These are phyloP conservation scores for Leishmania tarentolae DNA, from an alignment of 208 protist genomes.

Conservation along the genomic window DNA sequence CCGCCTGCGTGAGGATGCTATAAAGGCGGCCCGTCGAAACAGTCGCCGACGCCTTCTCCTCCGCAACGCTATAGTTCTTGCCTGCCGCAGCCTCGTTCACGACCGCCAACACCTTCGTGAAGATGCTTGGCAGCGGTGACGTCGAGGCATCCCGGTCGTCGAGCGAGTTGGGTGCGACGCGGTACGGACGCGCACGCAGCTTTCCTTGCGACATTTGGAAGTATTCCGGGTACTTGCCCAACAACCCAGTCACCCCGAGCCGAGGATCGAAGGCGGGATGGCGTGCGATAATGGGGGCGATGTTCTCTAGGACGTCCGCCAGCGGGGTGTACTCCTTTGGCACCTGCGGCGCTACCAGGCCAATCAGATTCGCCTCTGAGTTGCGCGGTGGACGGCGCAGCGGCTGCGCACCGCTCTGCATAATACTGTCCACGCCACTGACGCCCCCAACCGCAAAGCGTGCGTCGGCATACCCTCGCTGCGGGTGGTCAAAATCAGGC, in stretches of 20 bases:
- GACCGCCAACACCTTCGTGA: constrained; percentile 49
- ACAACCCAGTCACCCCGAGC: constrained; percentile 74
- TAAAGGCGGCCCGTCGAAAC: constrained; percentile 73
- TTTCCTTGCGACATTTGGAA: constrained; percentile 78
- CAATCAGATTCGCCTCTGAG: constrained; percentile 79
- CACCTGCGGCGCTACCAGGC: constrained; percentile 60
- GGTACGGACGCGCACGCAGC: constrained; percentile 77
- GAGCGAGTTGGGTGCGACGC: constrained; percentile 71
- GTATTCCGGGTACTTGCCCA: constrained; percentile 90
- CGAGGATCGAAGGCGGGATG: constrained; percentile 82
- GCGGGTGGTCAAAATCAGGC: constrained; percentile 69
- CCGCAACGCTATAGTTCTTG: constrained; percentile 56
- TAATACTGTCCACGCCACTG: constrained; percentile 12
- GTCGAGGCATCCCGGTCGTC: constrained; percentile 48
- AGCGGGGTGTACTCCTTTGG: constrained; percentile 67
- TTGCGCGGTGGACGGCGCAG: constrained; percentile 66
- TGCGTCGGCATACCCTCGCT: constrained; percentile 62
- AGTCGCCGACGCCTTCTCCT: constrained; percentile 45
- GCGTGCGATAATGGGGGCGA: constrained; percentile 74
- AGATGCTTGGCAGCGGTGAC: constrained; percentile 63
- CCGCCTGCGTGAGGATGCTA: constrained; percentile 49
- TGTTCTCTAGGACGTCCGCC: constrained; percentile 72
- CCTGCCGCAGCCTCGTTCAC: constrained; percentile 60
- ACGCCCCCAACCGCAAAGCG: constrained; percentile 31
- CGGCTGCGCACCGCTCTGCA: constrained; percentile 1